Evolutionary conservation across 1,284 basidiomycete species (phyloP).

Genomic region (Sphaerobolus stellatus): DNA sequence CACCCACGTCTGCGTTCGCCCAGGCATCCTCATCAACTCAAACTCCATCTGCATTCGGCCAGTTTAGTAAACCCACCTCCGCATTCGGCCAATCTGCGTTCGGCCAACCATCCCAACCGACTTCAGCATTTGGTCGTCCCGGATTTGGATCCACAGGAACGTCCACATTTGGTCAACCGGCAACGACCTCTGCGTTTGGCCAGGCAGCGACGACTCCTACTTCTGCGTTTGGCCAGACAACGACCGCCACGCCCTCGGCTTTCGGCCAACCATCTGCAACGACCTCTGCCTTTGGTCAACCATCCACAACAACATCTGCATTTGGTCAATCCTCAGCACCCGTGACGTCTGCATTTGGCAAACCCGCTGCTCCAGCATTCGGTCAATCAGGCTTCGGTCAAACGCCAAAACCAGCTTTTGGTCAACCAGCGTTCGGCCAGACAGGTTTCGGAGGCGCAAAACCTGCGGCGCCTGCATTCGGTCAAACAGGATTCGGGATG

Average conservation of each 20-base stretch:
- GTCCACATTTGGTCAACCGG: constrained; percentile 19
- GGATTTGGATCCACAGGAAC: constrained; percentile 31
- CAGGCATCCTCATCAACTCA: constrained; percentile 26
- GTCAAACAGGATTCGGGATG: constrained; percentile 27
- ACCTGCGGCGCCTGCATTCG: constrained; percentile 37
- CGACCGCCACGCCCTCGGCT: constrained; percentile 18
- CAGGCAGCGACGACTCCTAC: constrained; percentile 18
- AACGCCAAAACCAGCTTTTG: constrained; percentile 10
- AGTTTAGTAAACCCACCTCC: constrained; percentile 16
- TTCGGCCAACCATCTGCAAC: constrained; percentile 22
- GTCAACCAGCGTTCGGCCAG: constrained; percentile 17
- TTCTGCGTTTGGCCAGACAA: constrained; percentile 16
- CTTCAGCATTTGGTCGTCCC: constrained; percentile 19
- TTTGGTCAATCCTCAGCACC: constrained; percentile 42
- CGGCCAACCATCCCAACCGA: constrained; percentile 15
- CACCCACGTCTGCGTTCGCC: constrained; percentile 24
- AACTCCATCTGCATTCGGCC: constrained; percentile 15
- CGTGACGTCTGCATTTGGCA: constrained; percentile 37
- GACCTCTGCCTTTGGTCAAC: constrained; percentile 21
- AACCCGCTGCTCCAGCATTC: constrained; percentile 28
- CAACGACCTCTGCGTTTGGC: constrained; percentile 35
- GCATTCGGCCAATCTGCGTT: constrained; percentile 22
- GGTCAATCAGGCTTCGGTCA: constrained; percentile 24
- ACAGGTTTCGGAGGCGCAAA: neutral
- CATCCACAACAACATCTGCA: constrained; percentile 34